Evolutionary conservation across 257 asterid genomes (phyloP), one percentile per base, ranked within the genome.

Genomic region (Cruciata laevipes): DNA sequence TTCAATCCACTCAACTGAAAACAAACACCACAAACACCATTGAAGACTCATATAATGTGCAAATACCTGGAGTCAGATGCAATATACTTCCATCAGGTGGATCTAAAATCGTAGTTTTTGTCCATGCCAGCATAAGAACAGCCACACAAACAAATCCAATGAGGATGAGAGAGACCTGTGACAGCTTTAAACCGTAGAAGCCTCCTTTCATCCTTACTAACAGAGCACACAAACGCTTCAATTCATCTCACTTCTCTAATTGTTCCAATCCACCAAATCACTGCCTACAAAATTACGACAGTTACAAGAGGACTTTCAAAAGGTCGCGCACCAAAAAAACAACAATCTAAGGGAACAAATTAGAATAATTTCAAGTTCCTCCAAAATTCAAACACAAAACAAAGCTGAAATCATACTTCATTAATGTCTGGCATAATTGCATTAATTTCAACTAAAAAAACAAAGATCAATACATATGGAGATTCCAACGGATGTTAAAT

Each of bases 101-200:
- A 66, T 79, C 66, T 66, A 86, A 78, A 71, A 89, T 65, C 0
- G 90, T 67, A 63, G 89, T 90, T 77, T 83, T 93, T 23, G 86
- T 74, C 87, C 92, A 90, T 56, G 95, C 82, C 79, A 86, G 83
- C 72, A 65, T 75, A 76, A 93, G 78, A 81, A 88, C 86, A 25
- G 87, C 89, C 13, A 71, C 76, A 55, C 97, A 88, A 21, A 86
- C 87, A 42, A 88, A 79, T 67, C 86, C 87, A 14, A 88, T 73
- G 77, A 93, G 96, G 87, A 88, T 77, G 81, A 90, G 81, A 83
- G 95, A 86, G 85, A 84, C 84, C 80, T 85, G 97, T 32, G 87
- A 73, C 67, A 80, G 80, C 81, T 82, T 93, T 67, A 93, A 73
- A 56, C 88, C 94, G 75, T 75, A 79, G 63, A 86, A 71, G 85